Conservation (phyloP, 208 protist species). For the Wallacemonas sp. region DNA sequence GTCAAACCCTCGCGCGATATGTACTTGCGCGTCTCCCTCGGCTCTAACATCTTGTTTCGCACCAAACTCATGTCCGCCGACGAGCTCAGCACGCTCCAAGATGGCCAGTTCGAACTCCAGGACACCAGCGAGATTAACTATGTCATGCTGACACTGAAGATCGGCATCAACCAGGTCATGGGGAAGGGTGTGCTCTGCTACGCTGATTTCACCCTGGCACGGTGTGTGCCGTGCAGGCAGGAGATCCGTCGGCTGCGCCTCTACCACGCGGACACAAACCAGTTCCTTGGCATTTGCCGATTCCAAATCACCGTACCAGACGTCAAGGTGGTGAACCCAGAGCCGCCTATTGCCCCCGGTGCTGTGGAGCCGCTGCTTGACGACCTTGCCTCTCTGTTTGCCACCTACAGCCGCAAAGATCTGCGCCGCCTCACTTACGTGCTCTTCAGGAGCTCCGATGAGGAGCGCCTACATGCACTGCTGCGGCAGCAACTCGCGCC, state of each 20-base stretch:
- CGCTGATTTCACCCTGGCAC: constrained; percentile 60
- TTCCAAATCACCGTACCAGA: constrained; percentile 42
- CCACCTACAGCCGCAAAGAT: constrained; percentile 66
- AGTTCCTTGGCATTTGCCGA: constrained; percentile 54
- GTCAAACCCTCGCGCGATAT: constrained; percentile 4
- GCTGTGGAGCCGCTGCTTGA: constrained; percentile 49
- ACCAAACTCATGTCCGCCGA: constrained; percentile 28
- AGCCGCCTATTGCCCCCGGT: background rate
- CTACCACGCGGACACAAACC: constrained; percentile 41
- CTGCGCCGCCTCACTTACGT: constrained; percentile 48
- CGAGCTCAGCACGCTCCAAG: background rate
- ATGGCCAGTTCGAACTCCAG: background rate
- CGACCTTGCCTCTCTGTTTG: constrained; percentile 65
- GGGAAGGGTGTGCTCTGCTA: constrained; percentile 35
- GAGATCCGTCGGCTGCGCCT: constrained; percentile 50
- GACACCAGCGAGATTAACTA: constrained; percentile 12
- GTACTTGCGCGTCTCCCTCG: constrained; percentile 1
- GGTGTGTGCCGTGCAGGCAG: constrained; percentile 26
- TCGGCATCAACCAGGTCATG: constrained; percentile 30
- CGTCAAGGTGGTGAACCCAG: background rate
- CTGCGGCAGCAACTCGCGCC: constrained; percentile 66
- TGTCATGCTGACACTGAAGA: constrained; percentile 49
- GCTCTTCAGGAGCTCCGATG: constrained; percentile 35
- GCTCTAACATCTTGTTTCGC: constrained; percentile 15
- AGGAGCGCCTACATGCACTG: constrained; percentile 39